phyloP scores from a whole-genome alignment of 805 yeast species.

The Ascoidea rubescens region DNA sequence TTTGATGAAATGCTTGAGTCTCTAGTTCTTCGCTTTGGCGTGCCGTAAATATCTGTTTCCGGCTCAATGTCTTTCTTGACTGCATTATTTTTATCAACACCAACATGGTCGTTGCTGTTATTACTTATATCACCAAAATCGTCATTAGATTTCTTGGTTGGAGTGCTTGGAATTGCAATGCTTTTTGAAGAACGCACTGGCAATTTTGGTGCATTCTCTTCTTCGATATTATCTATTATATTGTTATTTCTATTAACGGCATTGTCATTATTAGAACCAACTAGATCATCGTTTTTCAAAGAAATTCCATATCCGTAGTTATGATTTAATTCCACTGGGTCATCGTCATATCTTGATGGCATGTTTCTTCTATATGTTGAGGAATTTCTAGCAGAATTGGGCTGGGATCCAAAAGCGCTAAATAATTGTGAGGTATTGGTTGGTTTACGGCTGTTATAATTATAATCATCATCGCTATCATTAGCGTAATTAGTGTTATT shows the following conservation, averaged over 20 bases:
- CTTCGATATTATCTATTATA: neutral
- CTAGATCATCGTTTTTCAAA: constrained; percentile 2
- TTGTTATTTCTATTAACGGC: neutral
- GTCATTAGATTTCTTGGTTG: neutral
- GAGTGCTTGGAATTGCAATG: neutral
- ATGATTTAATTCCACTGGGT: constrained; percentile 3
- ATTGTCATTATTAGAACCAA: neutral
- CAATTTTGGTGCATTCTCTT: neutral
- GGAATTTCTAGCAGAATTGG: constrained; percentile 8
- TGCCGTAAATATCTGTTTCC: too few relatives aligned
- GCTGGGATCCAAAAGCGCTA: constrained; percentile 12
- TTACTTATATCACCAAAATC: neutral
- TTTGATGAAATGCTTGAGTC: neutral
- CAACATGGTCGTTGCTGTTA: neutral
- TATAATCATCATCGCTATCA: constrained; percentile 2
- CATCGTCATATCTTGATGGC: neutral
- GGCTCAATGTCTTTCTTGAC: neutral
- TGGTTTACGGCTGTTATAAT: constrained; percentile 1
- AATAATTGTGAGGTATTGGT: constrained; percentile 5
- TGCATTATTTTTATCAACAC: neutral
- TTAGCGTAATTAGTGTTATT: constrained; percentile 12
- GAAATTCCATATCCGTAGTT: constrained; percentile 5
- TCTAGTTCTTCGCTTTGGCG: too few relatives aligned
- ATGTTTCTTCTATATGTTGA: constrained; percentile 8
- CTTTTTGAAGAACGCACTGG: neutral